Evolutionary conservation across 208 protist genomes (phyloP).

Genomic region (Crithidia sp.): DNA sequence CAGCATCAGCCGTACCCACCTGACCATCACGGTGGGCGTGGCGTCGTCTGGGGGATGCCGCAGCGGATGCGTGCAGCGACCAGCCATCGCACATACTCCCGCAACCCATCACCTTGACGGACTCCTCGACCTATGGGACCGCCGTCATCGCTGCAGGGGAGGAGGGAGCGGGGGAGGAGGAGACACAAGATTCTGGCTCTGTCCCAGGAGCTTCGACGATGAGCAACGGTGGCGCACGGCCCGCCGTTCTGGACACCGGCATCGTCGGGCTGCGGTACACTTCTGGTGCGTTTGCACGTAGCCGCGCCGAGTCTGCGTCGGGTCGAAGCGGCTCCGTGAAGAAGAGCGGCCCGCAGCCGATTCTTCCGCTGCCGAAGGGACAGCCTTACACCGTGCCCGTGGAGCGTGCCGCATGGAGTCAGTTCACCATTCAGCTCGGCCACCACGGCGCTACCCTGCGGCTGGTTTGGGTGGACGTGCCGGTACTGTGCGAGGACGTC

Average conservation of each 20-base stretch:
- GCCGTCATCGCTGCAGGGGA: conserved; percentile 27
- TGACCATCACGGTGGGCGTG: conserved; percentile 50
- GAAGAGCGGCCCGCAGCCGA: neutral
- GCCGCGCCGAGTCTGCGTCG: neutral
- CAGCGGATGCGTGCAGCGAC: neutral
- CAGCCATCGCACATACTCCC: neutral
- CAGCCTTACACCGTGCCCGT: conserved; percentile 47
- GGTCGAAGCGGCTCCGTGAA: neutral
- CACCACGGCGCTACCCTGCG: conserved; percentile 58
- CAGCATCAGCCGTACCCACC: conserved; percentile 84
- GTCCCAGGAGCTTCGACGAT: neutral
- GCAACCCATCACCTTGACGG: conserved; percentile 57
- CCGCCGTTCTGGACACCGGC: conserved; percentile 10
- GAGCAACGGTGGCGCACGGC: neutral
- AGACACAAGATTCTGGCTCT: conserved; percentile 10
- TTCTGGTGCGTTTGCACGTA: neutral
- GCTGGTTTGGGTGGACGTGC: conserved; percentile 56
- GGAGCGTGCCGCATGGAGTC: conserved; percentile 38
- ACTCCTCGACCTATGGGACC: conserved; percentile 81
- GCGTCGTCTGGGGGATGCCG: neutral
- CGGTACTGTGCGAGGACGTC: conserved; percentile 56
- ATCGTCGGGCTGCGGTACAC: conserved; percentile 27
- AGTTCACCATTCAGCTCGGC: conserved; percentile 51
- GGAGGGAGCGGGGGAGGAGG: conserved; percentile 10
- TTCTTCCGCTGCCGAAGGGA: conserved; percentile 26